Percentiles rank a stretch among this genome's conserved stretches.
These are phyloP conservation scores for Triticum monococcum DNA, from an alignment of 176 grass and related monocot species.

Conservation along the genomic window DNA sequence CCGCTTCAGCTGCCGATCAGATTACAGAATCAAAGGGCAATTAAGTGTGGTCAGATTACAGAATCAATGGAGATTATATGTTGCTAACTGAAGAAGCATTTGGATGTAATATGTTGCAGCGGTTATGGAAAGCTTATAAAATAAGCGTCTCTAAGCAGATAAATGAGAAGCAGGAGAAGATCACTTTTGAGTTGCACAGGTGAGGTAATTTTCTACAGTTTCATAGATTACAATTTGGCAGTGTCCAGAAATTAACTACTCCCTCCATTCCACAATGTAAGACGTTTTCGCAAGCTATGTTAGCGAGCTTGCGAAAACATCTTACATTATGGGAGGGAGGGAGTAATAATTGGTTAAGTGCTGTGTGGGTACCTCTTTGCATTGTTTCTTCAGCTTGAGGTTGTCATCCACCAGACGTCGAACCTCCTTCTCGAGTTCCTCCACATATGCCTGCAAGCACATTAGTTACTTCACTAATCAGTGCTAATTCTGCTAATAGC, in stretches of 20 bases:
- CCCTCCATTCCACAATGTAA: too few relatives aligned
- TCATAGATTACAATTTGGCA: neutral
- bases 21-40: neutral
- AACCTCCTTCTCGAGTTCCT: slow-evolving; percentile 54
- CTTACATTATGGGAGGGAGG: too few relatives aligned
- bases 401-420: slow-evolving; percentile 52
- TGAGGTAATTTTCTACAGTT: neutral
- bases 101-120: neutral
- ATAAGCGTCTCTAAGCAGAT: neutral
- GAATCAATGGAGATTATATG: neutral
- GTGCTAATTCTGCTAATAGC: neutral
- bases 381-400: slow-evolving; percentile 54
- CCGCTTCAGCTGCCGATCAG: slow-evolving; percentile 35
- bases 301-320: too few relatives aligned
- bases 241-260: neutral
- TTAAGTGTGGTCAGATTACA: neutral
- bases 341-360: neutral
- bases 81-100: neutral
- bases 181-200: too few relatives aligned
- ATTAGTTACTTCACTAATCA: neutral
- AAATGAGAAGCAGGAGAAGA: too few relatives aligned
- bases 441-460: slow-evolving; percentile 48
- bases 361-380: slow-evolving; percentile 43
- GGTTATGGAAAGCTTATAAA: neutral
- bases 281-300: too few relatives aligned